Percentiles rank a stretch among this genome's conserved stretches.
phyloP scores from a whole-genome alignment of 164 flowering plant species.

The Liquidambar formosana region DNA sequence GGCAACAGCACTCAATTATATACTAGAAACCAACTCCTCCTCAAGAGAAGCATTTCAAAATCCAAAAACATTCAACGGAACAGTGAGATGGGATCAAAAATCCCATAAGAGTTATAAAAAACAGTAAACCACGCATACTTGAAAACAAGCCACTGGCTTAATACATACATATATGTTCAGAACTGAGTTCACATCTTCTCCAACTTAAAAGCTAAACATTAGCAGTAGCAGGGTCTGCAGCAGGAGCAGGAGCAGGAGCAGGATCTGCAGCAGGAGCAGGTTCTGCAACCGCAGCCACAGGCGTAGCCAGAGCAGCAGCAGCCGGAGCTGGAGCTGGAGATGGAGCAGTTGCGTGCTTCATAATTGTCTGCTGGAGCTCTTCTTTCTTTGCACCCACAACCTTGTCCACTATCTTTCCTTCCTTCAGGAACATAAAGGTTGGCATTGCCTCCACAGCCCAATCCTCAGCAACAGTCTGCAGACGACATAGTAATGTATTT shows the following conservation, averaged over 20 bases:
- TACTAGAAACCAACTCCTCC: no score
- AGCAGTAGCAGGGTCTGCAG: conserved; percentile 2
- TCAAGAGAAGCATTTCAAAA: no score
- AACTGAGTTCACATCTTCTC: conserved; percentile 9
- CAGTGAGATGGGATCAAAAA: no score
- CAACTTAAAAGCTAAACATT: not conserved
- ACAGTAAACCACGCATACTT: no score
- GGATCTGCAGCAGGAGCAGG: not conserved
- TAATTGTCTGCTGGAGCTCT: conserved; percentile 9
- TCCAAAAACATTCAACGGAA: no score
- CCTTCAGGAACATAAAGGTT: conserved; percentile 64
- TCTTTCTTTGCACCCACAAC: conserved; percentile 68
- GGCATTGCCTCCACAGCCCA: conserved; percentile 75
- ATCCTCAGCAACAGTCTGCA: conserved; percentile 56
- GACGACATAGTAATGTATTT: not conserved
- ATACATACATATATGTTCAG: not conserved
- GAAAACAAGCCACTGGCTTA: no score
- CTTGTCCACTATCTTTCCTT: conserved; percentile 54
- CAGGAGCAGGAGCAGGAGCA: not conserved
- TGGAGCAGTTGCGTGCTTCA: conserved; percentile 15
- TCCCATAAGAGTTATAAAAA: no score
- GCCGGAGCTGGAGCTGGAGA: not conserved
- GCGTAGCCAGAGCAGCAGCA: not conserved
- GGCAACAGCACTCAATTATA: no score
- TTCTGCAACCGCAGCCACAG: no score